Base-by-base conservation (phyloP, 768 basidiomycete genomes). In the Asterophora lycoperdoides region DNA sequence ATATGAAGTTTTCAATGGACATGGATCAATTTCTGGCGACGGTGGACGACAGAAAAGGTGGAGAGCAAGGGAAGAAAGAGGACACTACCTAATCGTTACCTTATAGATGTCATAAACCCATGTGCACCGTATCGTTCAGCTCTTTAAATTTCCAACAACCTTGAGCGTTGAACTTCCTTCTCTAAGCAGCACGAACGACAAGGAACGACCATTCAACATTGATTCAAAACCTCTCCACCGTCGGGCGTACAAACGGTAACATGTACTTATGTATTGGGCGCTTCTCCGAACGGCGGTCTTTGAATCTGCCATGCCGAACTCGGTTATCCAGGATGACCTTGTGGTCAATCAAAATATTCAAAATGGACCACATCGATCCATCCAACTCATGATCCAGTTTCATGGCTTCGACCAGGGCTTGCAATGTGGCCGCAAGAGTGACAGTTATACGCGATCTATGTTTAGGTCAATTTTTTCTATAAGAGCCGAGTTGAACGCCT, bases 1-100 rank as follows among this genome's bases (percentile, higher is more conserved):
- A 71, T 30, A 70, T 81, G 64, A 70, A 65, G 51, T 71, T 80
- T 52, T 33, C 63, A 1, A 66, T 71, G 61, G 79, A 79, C 54
- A 78, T 84, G 77, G 78, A 79, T 37, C 70, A 73, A 14, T 68
- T 83, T 43, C 62, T 83, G 58, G 70, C 67, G 39, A 75, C 80
- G 65, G 51, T 52, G 14, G 48, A 35, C 36, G 58, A 60, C 43
- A 54, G 56, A 44, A 58, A 63, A 45, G 53, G 35, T 20, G 58
- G 56, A 11, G 51, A 34, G n/a, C 49, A 50, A 9, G 46, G 15
- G 10, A 52, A 47, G 19, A 36, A 44, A 26, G 26, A 32, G 30
- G 38, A 20, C 7, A 40, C 23, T 4, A 9, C 30, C 30, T 32
- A 50, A 28, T 20, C 3, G 23, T 23, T 23, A 23, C 23, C 44